Base-by-base conservation (phyloP, 139 green algal genomes). In the Tetradesmus obliquus region DNA sequence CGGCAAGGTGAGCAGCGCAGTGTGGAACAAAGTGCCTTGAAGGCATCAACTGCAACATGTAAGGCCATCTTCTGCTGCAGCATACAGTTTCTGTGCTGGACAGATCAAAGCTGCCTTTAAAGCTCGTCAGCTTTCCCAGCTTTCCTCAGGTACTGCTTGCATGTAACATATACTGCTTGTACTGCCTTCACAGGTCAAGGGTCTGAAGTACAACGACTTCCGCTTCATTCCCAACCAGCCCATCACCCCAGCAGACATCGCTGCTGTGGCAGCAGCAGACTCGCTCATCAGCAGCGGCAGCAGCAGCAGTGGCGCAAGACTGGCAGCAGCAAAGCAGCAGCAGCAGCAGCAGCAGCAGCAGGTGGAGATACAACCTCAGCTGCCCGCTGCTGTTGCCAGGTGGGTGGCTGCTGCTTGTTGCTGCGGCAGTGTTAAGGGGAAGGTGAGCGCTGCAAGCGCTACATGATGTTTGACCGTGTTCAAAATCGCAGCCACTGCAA, bases 181-280 rank as follows among this genome's bases (percentile, higher is more conserved):
- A 76, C 8, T 24, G 66, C 66, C 66, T 76, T 7, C 3, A 20
- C 66, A 76, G 66, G 54, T 91, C n/a, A 83, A 91, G 15, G 87
- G 87, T 0, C n/a, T 86, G 22, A 58, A 60, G 60, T 32, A 89
- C 6, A 89, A 89, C 15, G 84, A 89, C 51, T 89, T 89, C 84
- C 79, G 55, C 12, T 89, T 89, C 84, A 89, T 89, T 4, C 62
- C 84, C 24, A 76, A 76, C 66, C 55, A 89, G 32, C 15, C 84
- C 54, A 74, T 71, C 82, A 54, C 19, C 4, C 17, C 53, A 17
- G n/a, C 32, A 10, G 55, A 87, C 15, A 24, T 24, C 6, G 54
- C 82, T 71, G 82, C 51, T 53, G 55, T 45, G 22, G 10, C 82
- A 55, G n/a, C 66, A 76, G 66, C 66, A 76, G 66, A 76, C 66